Evolutionary conservation across 306 rosid genomes (phyloP), one percentile per base, ranked within the genome.

Genomic region (Trifolium pratense): DNA sequence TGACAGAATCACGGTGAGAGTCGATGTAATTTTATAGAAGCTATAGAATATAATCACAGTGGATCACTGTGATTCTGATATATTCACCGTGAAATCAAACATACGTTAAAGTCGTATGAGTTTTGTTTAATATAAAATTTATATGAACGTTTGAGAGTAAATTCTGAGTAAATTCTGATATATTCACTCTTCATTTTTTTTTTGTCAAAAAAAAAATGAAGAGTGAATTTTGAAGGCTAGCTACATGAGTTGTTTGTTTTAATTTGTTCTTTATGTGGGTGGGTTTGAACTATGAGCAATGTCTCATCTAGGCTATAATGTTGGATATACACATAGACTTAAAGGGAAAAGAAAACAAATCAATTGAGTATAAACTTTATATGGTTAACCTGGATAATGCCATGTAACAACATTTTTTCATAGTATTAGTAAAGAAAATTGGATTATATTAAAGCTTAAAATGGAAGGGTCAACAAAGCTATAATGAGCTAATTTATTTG

Each of bases 391-490:
- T 52, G 51, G 13, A 23, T 13, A 34, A 66, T 20, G 0, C 20
- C 13, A 66, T 40, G 8, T 3, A 66, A 66, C 9, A 45, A 15
- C 55, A 20, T 14, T 12, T 18, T 55, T 48, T 52, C 42, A 43
- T 69, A 25, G 15, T 21, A 51, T 51, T 29, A 53, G 7, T 55
- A 37, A 9, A 46, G 36, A 8, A 9, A 7, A 11, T 16, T 23
- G 42, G 58, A 62, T 10, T 15, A 1, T 1, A n/a, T n/a, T n/a
- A 15, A 75, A 67, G 36, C 43, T 43, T 51, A 42, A 69, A 74
- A 79, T 48, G 16, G 79, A 74, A 57, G 29, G 26, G 60, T 11
- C 31, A 73, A 26, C 20, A 10, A 66, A 29, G 6, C 14, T n/a
- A 67, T 39, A 16, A 40, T 21, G 32, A 23, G 42, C 21, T 40